Conservation (phyloP, 129 eudicot genomes). For the Centaurea solstitialis region DNA sequence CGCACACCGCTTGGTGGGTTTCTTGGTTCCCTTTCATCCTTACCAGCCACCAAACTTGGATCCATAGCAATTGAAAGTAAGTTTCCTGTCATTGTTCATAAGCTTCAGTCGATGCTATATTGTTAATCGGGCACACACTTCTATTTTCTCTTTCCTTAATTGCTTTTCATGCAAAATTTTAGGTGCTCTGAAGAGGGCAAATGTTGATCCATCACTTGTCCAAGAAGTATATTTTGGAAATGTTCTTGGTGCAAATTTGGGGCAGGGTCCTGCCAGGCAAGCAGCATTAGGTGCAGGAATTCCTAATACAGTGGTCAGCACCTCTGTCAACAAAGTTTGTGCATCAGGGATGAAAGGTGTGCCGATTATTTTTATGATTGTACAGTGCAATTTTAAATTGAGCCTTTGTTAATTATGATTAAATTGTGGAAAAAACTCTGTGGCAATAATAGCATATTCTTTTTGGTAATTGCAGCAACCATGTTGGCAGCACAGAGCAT, state of each 20-base stretch:
- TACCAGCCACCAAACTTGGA: constrained; percentile 90
- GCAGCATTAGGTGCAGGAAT: constrained; percentile 96
- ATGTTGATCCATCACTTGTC: constrained; percentile 87
- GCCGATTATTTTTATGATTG: not conserved
- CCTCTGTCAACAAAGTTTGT: constrained; percentile 92
- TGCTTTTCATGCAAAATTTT: constrained; percentile 17
- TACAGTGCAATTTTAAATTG: not conserved
- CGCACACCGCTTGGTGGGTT: constrained; percentile 93
- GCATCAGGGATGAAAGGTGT: constrained; percentile 97
- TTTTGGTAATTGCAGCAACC: constrained; percentile 66
- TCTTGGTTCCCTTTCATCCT: constrained; percentile 81
- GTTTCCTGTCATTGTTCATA: not conserved
- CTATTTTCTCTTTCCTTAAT: not conserved
- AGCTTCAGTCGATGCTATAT: not conserved
- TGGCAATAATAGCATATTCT: not conserved
- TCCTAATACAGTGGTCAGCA: constrained; percentile 76
- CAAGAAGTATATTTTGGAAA: constrained; percentile 88
- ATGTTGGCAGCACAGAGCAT: constrained; percentile 95
- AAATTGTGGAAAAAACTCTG: not conserved
- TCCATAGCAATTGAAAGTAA: constrained; percentile 77
- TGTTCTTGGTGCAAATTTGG: constrained; percentile 91
- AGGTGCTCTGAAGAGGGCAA: constrained; percentile 90
- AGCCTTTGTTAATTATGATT: not conserved
- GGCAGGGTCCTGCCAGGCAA: constrained; percentile 97
- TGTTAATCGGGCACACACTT: not conserved